Percentiles rank a stretch among this genome's conserved stretches.
Evolutionary conservation across 2,329 filamentous ascomycete species (phyloP).

Genomic region (Fusarium newnesense): DNA sequence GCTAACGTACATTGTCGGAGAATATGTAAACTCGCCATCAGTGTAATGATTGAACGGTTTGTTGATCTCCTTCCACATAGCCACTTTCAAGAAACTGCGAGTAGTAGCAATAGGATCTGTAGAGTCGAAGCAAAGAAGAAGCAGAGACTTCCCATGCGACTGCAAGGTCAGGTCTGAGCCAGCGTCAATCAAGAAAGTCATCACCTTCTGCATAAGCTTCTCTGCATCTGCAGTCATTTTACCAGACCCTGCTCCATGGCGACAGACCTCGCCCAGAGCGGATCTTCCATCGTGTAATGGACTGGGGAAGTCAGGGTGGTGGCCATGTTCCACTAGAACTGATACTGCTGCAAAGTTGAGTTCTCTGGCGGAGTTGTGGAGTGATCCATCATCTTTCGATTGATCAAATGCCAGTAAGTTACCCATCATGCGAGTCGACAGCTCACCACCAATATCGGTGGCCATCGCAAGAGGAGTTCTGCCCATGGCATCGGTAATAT

Average conservation of each 20-base stretch:
- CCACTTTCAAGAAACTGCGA: constrained; percentile 68
- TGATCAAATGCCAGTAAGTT: constrained; percentile 66
- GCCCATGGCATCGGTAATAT: constrained; percentile 65
- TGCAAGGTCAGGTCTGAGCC: constrained; percentile 66
- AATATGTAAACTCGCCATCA: constrained; percentile 66
- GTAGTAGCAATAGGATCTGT: constrained; percentile 65
- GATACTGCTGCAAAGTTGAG: constrained; percentile 67
- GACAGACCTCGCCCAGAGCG: constrained; percentile 71
- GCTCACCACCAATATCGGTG: constrained; percentile 63
- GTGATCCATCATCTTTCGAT: constrained; percentile 70
- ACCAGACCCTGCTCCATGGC: constrained; percentile 61
- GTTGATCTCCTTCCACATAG: constrained; percentile 73
- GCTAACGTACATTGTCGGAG: constrained; percentile 70
- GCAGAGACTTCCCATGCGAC: constrained; percentile 66
- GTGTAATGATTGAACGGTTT: constrained; percentile 66
- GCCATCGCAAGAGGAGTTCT: constrained; percentile 71
- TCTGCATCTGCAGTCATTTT: constrained; percentile 59
- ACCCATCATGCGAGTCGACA: constrained; percentile 64
- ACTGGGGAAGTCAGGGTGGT: constrained; percentile 73
- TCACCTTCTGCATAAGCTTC: constrained; percentile 66
- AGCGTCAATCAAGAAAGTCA: constrained; percentile 65
- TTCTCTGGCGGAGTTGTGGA: constrained; percentile 72
- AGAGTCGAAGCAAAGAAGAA: constrained; percentile 70
- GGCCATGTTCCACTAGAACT: constrained; percentile 66
- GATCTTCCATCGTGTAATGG: constrained; percentile 70